phyloP scores from a whole-genome alignment of 306 rosid species.

The Vicia villosa region DNA sequence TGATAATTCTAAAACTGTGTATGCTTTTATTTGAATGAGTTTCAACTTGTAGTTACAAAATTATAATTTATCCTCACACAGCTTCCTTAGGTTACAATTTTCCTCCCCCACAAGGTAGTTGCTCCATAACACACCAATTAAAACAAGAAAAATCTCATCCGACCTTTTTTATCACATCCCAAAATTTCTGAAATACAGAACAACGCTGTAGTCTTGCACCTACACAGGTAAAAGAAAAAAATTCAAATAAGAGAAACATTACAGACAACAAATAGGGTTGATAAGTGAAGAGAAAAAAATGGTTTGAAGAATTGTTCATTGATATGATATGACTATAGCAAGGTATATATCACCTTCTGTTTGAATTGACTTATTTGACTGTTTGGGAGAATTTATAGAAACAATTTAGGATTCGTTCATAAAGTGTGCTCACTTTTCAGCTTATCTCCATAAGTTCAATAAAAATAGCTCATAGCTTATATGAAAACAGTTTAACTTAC shows the following conservation, averaged over 20 bases:
- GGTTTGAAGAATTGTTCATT: not conserved
- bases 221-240: not conserved
- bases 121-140: slow-evolving; percentile 23
- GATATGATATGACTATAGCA: not conserved
- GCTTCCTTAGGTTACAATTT: slow-evolving; percentile 30
- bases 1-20: not conserved
- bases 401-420: too few relatives aligned
- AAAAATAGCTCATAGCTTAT: too few relatives aligned
- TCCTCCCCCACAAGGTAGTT: not conserved
- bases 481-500: too few relatives aligned
- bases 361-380: too few relatives aligned
- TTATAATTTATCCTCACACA: slow-evolving; percentile 7
- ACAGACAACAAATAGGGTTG: not conserved
- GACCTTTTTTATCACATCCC: slow-evolving; percentile 10
- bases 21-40: slow-evolving; percentile 26
- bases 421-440: too few relatives aligned
- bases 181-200: slow-evolving; percentile 31
- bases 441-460: too few relatives aligned
- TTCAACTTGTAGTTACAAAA: slow-evolving; percentile 12
- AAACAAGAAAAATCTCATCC: slow-evolving; percentile 17
- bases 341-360: too few relatives aligned
- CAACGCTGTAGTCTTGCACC: not conserved
- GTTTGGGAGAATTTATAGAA: too few relatives aligned
- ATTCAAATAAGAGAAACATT: not conserved
- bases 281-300: not conserved